phyloP scores from a whole-genome alignment of 2,329 filamentous ascomycete genomes.

The Sporothrix phasma region DNA sequence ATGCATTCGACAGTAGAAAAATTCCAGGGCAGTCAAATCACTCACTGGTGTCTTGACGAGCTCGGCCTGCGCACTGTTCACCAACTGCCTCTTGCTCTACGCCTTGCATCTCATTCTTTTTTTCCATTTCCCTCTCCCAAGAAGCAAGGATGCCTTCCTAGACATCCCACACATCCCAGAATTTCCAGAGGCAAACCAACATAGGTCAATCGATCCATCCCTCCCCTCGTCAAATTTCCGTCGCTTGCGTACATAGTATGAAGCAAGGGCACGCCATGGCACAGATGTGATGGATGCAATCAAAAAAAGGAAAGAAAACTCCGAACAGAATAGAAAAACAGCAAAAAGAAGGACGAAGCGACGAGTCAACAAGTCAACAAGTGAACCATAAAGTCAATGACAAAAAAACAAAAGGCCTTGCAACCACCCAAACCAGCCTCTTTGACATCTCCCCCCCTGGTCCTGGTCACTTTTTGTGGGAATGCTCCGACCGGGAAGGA shows the following conservation, averaged over 20 bases:
- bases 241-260: not conserved
- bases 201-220: not conserved
- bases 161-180: not conserved
- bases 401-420: not conserved
- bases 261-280: not conserved
- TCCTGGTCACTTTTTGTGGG: not conserved
- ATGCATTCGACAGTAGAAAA: too few species aligned
- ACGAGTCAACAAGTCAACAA: too few species aligned
- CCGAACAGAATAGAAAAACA: not conserved
- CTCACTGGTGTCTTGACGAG: too few species aligned
- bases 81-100: not conserved
- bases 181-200: too few species aligned
- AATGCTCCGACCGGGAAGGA: not conserved
- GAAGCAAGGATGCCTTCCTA: not conserved
- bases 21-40: too few species aligned
- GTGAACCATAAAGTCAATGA: too few species aligned
- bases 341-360: too few species aligned
- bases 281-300: not conserved
- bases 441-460: not conserved
- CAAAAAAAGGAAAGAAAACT: not conserved
- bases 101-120: not conserved
- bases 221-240: constrained; percentile 1
- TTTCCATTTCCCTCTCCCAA: not conserved
- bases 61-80: not conserved
- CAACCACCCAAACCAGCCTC: not conserved